Conservation (phyloP, 2,329 filamentous ascomycete species). For the Phialophora chinensis region DNA sequence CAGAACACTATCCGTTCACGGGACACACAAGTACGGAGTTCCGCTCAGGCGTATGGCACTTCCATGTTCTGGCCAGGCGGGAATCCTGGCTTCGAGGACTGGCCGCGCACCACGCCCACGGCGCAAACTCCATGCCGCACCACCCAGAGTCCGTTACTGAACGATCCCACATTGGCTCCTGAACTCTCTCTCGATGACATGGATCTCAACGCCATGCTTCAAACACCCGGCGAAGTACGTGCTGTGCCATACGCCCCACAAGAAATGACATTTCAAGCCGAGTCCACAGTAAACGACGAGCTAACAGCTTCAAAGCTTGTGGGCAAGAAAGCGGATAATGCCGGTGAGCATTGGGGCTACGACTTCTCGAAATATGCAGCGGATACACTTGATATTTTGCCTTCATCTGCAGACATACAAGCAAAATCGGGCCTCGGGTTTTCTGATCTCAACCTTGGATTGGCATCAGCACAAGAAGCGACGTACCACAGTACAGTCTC, state of each 20-base stretch:
- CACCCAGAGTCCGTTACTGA: not conserved
- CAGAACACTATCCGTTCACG: not conserved
- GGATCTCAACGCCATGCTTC: not conserved
- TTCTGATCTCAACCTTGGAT: constrained; percentile 6
- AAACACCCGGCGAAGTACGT: not conserved
- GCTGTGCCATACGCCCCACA: not conserved
- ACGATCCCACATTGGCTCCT: constrained; percentile 10
- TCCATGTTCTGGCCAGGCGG: not conserved
- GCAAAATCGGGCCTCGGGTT: not conserved
- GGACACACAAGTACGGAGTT: not conserved
- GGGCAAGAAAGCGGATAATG: not conserved
- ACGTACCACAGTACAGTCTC: not conserved
- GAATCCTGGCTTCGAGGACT: not conserved
- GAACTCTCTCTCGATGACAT: constrained; percentile 1
- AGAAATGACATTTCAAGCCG: not conserved
- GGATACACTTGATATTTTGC: not conserved
- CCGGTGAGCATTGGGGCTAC: not conserved
- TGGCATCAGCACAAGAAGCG: constrained; percentile 3
- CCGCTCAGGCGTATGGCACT: not conserved
- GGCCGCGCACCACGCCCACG: not conserved
- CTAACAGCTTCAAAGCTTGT: not conserved
- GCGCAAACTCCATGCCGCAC: not conserved
- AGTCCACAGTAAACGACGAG: not conserved
- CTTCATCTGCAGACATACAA: not conserved
- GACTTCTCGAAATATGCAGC: not conserved